Conservation (phyloP, 352 stramenopile genomes). For the Saprolegnia parasitica region DNA sequence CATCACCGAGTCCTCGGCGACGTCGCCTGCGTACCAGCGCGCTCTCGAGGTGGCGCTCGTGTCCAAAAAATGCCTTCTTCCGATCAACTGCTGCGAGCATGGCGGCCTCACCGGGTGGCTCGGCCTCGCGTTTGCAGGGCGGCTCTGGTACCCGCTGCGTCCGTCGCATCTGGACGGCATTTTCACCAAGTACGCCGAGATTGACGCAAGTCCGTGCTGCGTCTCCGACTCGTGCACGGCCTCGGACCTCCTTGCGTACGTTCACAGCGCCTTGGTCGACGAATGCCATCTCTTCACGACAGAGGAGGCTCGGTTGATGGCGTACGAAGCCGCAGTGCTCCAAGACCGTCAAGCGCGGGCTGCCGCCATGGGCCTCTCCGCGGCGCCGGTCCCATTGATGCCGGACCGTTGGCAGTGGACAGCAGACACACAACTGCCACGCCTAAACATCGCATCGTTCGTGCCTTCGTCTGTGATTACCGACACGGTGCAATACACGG, state of each 20-base stretch:
- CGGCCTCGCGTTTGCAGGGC: constrained; percentile 43
- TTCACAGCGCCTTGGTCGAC: constrained; percentile 34
- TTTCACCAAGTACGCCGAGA: constrained; percentile 38
- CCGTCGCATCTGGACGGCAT: constrained; percentile 35
- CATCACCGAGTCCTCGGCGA: constrained; percentile 37
- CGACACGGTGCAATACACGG: constrained; percentile 35
- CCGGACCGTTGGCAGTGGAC: background rate
- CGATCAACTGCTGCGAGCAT: constrained; percentile 38
- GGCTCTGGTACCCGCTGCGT: constrained; percentile 54
- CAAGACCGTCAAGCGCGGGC: constrained; percentile 3
- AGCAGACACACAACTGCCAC: background rate
- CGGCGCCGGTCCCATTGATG: constrained; percentile 12
- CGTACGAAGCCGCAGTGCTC: constrained; percentile 10
- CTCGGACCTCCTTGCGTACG: constrained; percentile 45
- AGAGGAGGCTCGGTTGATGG: constrained; percentile 7
- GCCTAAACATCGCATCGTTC: background rate
- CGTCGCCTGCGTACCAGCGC: constrained; percentile 28
- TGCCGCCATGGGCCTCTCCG: background rate
- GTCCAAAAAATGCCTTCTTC: constrained; percentile 40
- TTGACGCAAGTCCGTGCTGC: constrained; percentile 43
- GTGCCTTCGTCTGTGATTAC: constrained; percentile 28
- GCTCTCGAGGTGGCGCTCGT: constrained; percentile 40
- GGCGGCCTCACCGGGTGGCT: constrained; percentile 38
- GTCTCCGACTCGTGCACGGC: constrained; percentile 45
- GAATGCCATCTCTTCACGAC: constrained; percentile 19